Percentiles rank a stretch among this genome's conserved stretches.
These are phyloP conservation scores for Xylariales sp. DNA, from an alignment of 2,329 filamentous ascomycete species.

Conservation along the genomic window DNA sequence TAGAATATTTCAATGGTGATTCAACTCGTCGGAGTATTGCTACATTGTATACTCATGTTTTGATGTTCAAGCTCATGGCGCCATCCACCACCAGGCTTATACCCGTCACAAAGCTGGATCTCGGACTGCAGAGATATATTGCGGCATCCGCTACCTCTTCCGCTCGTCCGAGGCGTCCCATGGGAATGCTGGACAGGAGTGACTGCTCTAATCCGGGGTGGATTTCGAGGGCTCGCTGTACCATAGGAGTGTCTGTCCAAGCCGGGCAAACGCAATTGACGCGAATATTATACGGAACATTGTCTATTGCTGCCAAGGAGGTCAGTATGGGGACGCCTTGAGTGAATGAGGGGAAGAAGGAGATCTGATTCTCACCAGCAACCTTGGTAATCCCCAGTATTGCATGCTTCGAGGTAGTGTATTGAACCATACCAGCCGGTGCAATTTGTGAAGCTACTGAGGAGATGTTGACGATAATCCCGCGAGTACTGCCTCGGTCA, in stretches of 20 bases:
- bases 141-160: constrained; percentile 5
- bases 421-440: neutral
- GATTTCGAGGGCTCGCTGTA: constrained; percentile 11
- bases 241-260: constrained; percentile 20
- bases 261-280: constrained; percentile 22
- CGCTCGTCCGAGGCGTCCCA: neutral
- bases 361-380: neutral
- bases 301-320: constrained; percentile 13
- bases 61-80: too few relatives aligned
- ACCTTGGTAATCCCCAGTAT: constrained; percentile 1
- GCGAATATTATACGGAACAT: constrained; percentile 14
- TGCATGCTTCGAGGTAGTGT: constrained; percentile 4
- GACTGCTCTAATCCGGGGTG: constrained; percentile 3
- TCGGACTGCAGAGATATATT: neutral
- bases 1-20: too few relatives aligned
- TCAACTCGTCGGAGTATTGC: too few relatives aligned
- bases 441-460: neutral
- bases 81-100: constrained; percentile 1
- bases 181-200: neutral
- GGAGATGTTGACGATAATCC: constrained; percentile 12
- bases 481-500: constrained; percentile 9
- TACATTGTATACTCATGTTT: too few relatives aligned
- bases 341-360: neutral
- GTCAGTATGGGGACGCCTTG: neutral
- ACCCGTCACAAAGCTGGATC: constrained; percentile 5